Conservation (phyloP, 139 green algal genomes). For the Trebouxia sp. region DNA sequence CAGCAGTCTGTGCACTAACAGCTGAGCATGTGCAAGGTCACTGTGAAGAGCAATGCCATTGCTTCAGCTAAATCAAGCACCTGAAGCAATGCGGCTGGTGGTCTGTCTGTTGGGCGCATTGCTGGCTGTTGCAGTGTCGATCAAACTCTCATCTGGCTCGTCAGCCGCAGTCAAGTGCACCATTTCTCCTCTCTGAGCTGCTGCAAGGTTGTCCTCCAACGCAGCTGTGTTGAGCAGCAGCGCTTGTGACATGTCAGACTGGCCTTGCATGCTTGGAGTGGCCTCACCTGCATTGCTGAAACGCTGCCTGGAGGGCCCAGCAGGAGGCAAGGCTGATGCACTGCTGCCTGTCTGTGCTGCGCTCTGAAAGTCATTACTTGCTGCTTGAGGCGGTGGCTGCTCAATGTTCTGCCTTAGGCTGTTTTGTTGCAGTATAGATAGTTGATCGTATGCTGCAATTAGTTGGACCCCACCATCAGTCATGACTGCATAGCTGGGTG, state of each 20-base stretch:
- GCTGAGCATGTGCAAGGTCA: neutral
- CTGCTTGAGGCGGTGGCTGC: neutral
- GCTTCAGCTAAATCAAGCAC: neutral
- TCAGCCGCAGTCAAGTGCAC: neutral
- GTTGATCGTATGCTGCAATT: neutral
- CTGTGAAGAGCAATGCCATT: no score
- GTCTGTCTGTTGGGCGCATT: neutral
- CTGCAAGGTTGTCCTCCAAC: neutral
- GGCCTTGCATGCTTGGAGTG: neutral
- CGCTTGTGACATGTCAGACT: neutral
- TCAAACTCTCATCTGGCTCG: neutral
- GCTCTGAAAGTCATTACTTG: neutral
- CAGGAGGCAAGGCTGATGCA: neutral
- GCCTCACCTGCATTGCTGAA: conserved; percentile 8
- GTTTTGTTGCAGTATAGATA: neutral
- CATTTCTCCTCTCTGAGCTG: neutral
- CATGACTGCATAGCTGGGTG: neutral
- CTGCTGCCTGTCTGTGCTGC: neutral
- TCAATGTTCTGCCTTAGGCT: neutral
- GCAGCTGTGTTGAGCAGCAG: conserved; percentile 12
- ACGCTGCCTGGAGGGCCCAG: neutral
- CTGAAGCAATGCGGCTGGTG: neutral
- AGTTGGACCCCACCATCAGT: neutral
- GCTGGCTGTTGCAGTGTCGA: neutral
- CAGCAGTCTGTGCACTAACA: neutral